Percentiles rank a stretch among this genome's conserved stretches.
These are phyloP conservation scores for Pleurotus tuoliensis DNA, from an alignment of 768 basidiomycete genomes.

Conservation along the genomic window DNA sequence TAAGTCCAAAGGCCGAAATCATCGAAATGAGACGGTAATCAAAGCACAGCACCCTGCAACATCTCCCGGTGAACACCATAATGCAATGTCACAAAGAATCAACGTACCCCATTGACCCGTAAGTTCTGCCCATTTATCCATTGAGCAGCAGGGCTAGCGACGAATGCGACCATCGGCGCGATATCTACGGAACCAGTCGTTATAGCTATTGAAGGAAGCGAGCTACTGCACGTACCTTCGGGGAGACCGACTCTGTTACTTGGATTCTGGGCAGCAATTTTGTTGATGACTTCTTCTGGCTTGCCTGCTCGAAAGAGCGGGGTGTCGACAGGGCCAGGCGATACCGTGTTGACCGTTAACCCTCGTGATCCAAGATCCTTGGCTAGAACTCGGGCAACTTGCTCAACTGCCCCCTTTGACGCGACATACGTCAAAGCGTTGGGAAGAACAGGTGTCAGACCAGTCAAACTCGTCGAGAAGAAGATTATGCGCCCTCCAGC, in stretches of 20 bases:
- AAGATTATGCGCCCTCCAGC: conserved; percentile 56
- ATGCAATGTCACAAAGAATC: background rate
- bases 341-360: conserved; percentile 55
- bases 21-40: background rate
- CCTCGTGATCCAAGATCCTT: conserved; percentile 52
- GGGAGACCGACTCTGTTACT: conserved; percentile 41
- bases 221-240: conserved; percentile 18
- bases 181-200: conserved; percentile 29
- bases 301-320: conserved; percentile 55
- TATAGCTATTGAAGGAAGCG: background rate
- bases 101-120: conserved; percentile 53
- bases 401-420: conserved; percentile 59
- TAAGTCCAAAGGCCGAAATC: no score
- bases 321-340: conserved; percentile 42
- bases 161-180: conserved; percentile 47
- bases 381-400: conserved; percentile 51
- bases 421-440: conserved; percentile 49
- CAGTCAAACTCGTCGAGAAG: conserved; percentile 49
- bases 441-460: conserved; percentile 38
- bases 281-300: conserved; percentile 38
- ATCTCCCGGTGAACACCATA: background rate
- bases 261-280: conserved; percentile 43
- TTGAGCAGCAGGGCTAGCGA: conserved; percentile 46
- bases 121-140: conserved; percentile 60
- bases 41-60: background rate